Evolutionary conservation across 1,139 yeast species (phyloP).

Genomic region (Blastobotrys arbuscula): DNA sequence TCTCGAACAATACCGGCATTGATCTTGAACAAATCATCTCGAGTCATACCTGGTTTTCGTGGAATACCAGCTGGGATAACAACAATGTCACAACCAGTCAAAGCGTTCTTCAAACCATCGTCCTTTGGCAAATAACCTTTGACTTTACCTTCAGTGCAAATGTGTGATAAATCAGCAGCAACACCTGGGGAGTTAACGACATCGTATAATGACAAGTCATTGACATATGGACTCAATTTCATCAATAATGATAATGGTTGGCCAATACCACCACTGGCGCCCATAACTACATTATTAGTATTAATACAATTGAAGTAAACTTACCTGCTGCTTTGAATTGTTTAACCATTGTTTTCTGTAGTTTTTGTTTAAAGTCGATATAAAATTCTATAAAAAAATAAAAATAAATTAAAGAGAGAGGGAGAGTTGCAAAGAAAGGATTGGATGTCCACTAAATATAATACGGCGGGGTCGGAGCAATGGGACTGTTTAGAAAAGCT

Average conservation of each 20-base stretch:
- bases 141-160: conserved; percentile 83
- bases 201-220: conserved; percentile 83
- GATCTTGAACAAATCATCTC: conserved; percentile 93
- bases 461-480: no score
- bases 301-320: neutral
- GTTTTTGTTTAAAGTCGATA: neutral
- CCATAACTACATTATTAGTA: conserved; percentile 70
- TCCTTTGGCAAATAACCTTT: conserved; percentile 79
- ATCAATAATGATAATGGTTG: conserved; percentile 91
- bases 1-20: conserved; percentile 94
- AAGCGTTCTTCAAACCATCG: conserved; percentile 71
- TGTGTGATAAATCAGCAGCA: conserved; percentile 92
- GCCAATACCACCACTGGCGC: conserved; percentile 99
- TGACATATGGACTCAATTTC: conserved; percentile 81
- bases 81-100: conserved; percentile 79
- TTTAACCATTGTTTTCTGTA: neutral
- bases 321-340: neutral
- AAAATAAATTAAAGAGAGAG: neutral
- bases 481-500: no score
- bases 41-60: conserved; percentile 98
- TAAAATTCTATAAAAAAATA: neutral
- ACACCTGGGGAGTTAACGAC: conserved; percentile 95
- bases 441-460: no score
- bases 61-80: conserved; percentile 99
- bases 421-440: no score